A percentile compares a stretch with the other conserved stretches of the same genome.
Evolutionary conservation across 257 asterid species (phyloP).

Genomic region (Nicotiana sylvestris): DNA sequence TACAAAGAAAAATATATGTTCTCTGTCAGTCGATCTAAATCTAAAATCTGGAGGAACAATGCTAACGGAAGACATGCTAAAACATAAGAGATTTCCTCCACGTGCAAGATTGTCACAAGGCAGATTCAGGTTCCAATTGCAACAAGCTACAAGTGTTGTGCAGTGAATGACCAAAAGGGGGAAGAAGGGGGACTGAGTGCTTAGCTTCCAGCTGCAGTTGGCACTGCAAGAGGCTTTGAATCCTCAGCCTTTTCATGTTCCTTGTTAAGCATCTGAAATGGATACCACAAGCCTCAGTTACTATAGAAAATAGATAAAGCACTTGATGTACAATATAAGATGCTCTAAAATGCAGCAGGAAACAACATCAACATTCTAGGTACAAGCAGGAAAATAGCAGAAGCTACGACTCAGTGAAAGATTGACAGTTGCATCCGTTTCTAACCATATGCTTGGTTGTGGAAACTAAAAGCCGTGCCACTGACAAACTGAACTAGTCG

Average conservation of each 20-base stretch:
- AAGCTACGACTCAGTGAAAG: neutral
- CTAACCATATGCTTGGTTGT: neutral
- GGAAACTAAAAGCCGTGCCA: neutral
- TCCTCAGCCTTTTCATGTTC: conserved; percentile 93
- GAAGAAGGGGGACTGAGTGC: neutral
- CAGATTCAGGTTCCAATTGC: conserved; percentile 3
- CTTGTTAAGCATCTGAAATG: conserved; percentile 84
- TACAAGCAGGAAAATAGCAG: neutral
- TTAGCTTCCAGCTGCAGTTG: conserved; percentile 68
- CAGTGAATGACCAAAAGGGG: neutral
- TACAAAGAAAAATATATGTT: neutral
- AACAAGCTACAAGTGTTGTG: neutral
- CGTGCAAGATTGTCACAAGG: neutral
- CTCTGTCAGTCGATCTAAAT: neutral
- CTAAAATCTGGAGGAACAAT: neutral
- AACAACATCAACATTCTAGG: neutral
- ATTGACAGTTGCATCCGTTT: neutral
- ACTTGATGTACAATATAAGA: neutral
- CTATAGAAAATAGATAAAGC: too few species aligned
- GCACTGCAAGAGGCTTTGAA: conserved; percentile 64
- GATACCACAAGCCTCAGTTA: neutral
- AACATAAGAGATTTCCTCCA: neutral
- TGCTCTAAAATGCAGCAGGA: neutral
- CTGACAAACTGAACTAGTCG: neutral
- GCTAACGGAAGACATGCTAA: neutral